These are phyloP conservation scores for Quercus gilva DNA, from an alignment of 306 rosid species.

Conservation along the genomic window DNA sequence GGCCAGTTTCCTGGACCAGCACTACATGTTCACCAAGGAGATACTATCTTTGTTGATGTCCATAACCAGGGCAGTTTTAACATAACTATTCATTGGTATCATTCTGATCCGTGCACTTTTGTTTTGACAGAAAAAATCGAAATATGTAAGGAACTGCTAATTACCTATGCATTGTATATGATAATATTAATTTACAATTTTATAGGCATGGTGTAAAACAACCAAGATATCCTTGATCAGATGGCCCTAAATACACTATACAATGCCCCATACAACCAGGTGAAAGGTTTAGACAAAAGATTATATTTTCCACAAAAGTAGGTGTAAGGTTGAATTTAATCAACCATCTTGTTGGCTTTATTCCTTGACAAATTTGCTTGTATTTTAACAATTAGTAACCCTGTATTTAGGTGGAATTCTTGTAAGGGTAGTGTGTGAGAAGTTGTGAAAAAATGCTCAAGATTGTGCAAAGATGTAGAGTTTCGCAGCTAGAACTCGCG, in stretches of 20 bases:
- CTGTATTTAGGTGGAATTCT: too few species aligned
- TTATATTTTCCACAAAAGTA: slow-evolving; percentile 37
- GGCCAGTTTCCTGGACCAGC: slow-evolving; percentile 52
- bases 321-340: too few species aligned
- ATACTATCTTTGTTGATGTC: slow-evolving; percentile 38
- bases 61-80: slow-evolving; percentile 34
- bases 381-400: too few species aligned
- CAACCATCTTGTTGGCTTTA: too few species aligned
- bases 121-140: too few species aligned
- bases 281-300: slow-evolving; percentile 29
- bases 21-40: slow-evolving; percentile 32
- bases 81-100: slow-evolving; percentile 58
- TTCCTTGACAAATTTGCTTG: too few species aligned
- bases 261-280: slow-evolving; percentile 50
- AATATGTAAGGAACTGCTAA: too few species aligned
- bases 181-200: background rate
- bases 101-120: background rate
- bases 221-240: slow-evolving; percentile 48
- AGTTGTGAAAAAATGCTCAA: too few species aligned
- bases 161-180: too few species aligned
- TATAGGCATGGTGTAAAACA: slow-evolving; percentile 50
- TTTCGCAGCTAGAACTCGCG: too few species aligned
- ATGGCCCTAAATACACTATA: slow-evolving; percentile 41
- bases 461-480: too few species aligned
- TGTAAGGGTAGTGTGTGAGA: too few species aligned